Conservation (phyloP, 164 flowering plant genomes). For the grape (Vitis vinifera) region ASM3070453v1 NC_081822.1:3156501-3157000, state of each 20-base stretch:
- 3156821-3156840: too few relatives aligned
- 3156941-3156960: too few relatives aligned
- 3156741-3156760: background rate
- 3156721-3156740: too few relatives aligned
- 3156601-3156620: constrained; percentile 62
- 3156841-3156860: background rate
- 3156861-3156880: background rate
- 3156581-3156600: constrained; percentile 86
- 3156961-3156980: too few relatives aligned
- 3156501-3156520: too few relatives aligned
- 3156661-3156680: constrained; percentile 57
- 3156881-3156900: too few relatives aligned
- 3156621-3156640: constrained; percentile 83
- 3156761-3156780: background rate
- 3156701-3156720: background rate
- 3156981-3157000: too few relatives aligned
- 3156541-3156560: background rate
- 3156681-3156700: constrained; percentile 49
- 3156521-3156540: background rate
- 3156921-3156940: too few relatives aligned
- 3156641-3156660: constrained; percentile 65
- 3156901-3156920: too few relatives aligned
- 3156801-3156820: too few relatives aligned
- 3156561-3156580: constrained; percentile 47
- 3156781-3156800: background rate